Evolutionary conservation across 306 rosid genomes (phyloP).

Genomic region (Echinosophora koreensis): DNA sequence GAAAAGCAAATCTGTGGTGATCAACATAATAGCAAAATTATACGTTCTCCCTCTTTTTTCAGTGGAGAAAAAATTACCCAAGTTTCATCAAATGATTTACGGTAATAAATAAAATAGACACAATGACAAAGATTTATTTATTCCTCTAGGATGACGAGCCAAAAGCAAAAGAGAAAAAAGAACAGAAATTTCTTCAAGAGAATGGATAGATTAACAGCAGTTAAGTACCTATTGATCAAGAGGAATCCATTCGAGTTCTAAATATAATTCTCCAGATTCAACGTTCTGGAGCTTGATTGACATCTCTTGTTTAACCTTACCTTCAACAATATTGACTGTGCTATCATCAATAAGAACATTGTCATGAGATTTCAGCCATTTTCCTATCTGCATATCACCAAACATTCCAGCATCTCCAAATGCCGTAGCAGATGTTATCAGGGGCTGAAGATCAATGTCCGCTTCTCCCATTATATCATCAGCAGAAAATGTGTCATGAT

Average conservation of each 20-base stretch:
- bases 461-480: slow-evolving; percentile 99
- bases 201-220: slow-evolving; percentile 39
- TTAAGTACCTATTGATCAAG: slow-evolving; percentile 77
- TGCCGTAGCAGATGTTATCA: slow-evolving; percentile 94
- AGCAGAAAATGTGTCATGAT: slow-evolving; percentile 88
- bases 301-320: slow-evolving; percentile 77
- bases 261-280: slow-evolving; percentile 83
- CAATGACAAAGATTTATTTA: slow-evolving; percentile 36
- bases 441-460: slow-evolving; percentile 91
- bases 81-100: slow-evolving; percentile 42
- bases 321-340: slow-evolving; percentile 76
- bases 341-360: slow-evolving; percentile 85
- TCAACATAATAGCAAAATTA: slow-evolving; percentile 6
- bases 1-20: background rate
- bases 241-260: slow-evolving; percentile 96
- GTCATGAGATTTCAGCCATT: slow-evolving; percentile 94
- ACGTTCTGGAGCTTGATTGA: slow-evolving; percentile 90
- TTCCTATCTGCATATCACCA: slow-evolving; percentile 93
- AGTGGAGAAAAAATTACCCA: slow-evolving; percentile 27
- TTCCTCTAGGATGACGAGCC: slow-evolving; percentile 41
- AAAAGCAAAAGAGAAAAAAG: slow-evolving; percentile 34
- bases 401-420: slow-evolving; percentile 97
- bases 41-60: background rate
- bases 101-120: slow-evolving; percentile 38
- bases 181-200: slow-evolving; percentile 47